These are phyloP conservation scores for Datura wrightii DNA, from an alignment of 257 asterid species.

Conservation along the genomic window DNA sequence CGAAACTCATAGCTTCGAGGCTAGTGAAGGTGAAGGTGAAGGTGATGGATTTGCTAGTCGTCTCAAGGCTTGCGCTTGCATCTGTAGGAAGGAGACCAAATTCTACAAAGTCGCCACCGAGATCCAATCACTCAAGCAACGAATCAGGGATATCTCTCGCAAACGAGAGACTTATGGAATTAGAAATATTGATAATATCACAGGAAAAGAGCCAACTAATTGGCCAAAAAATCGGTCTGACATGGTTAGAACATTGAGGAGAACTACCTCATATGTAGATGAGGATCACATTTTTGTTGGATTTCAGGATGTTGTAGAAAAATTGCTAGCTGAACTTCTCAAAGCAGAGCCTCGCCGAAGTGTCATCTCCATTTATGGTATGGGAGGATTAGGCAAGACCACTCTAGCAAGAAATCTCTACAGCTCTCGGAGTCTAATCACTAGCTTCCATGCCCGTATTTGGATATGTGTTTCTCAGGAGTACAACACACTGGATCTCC, in stretches of 20 bases:
- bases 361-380: not conserved
- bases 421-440: not conserved
- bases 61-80: not conserved
- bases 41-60: not conserved
- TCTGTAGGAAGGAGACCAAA: not conserved
- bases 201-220: not conserved
- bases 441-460: not conserved
- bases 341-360: not conserved
- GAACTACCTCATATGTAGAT: not conserved
- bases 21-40: not conserved
- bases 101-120: not conserved
- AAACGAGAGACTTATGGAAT: constrained; percentile 21
- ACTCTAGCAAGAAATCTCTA: not conserved
- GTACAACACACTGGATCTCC: no score
- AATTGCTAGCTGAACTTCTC: not conserved
- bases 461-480: no score
- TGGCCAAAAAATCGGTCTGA: not conserved
- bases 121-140: not conserved
- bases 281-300: not conserved
- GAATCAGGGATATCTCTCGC: not conserved
- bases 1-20: not conserved
- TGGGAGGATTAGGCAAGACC: constrained; percentile 3
- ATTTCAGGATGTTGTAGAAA: not conserved
- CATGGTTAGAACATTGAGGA: not conserved
- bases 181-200: not conserved